Conservation (phyloP, 768 basidiomycete species). For the Tricholoma flavovirens region DNA sequence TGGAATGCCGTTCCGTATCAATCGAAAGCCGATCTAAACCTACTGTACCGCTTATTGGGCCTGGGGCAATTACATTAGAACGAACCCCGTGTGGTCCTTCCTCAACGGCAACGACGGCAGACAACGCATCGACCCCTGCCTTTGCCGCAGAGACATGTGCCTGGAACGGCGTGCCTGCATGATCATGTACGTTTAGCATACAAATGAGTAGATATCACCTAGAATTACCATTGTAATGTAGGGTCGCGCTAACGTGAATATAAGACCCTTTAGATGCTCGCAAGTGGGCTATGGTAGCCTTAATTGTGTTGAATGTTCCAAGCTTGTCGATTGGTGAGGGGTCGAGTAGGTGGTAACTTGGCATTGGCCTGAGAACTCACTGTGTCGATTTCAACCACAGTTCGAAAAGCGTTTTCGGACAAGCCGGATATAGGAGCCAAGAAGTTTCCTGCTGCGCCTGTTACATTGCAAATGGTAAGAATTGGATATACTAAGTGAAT, state of each 20-base stretch:
- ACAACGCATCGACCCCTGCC: constrained; percentile 87
- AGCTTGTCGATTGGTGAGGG: constrained; percentile 39
- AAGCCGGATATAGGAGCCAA: constrained; percentile 78
- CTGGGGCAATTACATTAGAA: constrained; percentile 81
- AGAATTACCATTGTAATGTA: constrained; percentile 71
- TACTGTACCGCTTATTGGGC: constrained; percentile 78
- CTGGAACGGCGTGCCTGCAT: constrained; percentile 72
- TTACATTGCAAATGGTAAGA: not conserved
- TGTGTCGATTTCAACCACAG: constrained; percentile 92
- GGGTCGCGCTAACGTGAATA: constrained; percentile 82
- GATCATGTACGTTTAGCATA: constrained; percentile 10
- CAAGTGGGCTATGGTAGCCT: constrained; percentile 77
- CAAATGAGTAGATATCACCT: not conserved
- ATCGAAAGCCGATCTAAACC: constrained; percentile 56
- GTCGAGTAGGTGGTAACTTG: not conserved
- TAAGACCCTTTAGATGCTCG: constrained; percentile 73
- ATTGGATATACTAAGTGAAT: not conserved
- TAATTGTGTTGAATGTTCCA: constrained; percentile 92
- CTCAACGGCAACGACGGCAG: constrained; percentile 82
- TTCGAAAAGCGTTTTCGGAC: constrained; percentile 86
- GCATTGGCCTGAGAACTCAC: constrained; percentile 34
- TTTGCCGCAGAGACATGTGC: constrained; percentile 95
- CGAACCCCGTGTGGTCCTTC: constrained; percentile 94
- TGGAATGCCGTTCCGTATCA: too few species aligned
- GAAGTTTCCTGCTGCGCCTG: constrained; percentile 98